Conservation (phyloP, 768 basidiomycete species). For the Boletus coccyginus region DNA sequence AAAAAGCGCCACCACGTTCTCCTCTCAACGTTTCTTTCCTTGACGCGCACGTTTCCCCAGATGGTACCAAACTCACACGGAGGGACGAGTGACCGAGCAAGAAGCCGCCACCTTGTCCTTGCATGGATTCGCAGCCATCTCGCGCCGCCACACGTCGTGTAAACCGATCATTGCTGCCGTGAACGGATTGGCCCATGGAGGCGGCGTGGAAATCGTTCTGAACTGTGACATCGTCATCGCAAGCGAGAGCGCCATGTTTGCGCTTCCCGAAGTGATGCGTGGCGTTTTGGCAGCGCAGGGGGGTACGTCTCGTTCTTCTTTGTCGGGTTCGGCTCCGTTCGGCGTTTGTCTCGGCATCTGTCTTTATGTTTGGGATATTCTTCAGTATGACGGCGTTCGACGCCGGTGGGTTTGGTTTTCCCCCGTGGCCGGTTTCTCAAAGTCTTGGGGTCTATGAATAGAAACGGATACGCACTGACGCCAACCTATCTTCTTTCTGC, state of each 20-base stretch:
- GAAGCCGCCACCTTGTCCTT: conserved; percentile 37
- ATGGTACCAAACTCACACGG: conserved; percentile 56
- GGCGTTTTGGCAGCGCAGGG: conserved; percentile 74
- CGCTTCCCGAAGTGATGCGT: conserved; percentile 73
- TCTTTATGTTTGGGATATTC: neutral
- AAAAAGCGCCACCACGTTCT: neutral
- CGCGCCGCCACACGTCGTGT: conserved; percentile 54
- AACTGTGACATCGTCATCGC: conserved; percentile 81
- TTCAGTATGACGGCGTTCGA: neutral
- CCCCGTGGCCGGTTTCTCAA: neutral
- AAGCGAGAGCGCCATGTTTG: conserved; percentile 63
- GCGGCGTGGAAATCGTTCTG: conserved; percentile 63
- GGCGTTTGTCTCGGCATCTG: neutral
- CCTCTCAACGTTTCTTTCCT: neutral
- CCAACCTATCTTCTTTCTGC: conserved; percentile 1
- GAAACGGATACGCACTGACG: conserved; percentile 13
- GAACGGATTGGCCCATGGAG: conserved; percentile 68
- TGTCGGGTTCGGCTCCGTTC: neutral
- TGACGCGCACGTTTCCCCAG: conserved; percentile 31
- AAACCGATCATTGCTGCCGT: conserved; percentile 85
- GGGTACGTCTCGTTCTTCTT: conserved; percentile 40
- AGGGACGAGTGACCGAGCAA: conserved; percentile 44
- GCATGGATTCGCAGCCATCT: conserved; percentile 73
- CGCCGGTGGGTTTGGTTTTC: neutral
- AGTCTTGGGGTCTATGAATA: neutral